These are phyloP conservation scores for Steccherinum ochraceum DNA, from an alignment of 768 basidiomycete species.

Conservation along the genomic window DNA sequence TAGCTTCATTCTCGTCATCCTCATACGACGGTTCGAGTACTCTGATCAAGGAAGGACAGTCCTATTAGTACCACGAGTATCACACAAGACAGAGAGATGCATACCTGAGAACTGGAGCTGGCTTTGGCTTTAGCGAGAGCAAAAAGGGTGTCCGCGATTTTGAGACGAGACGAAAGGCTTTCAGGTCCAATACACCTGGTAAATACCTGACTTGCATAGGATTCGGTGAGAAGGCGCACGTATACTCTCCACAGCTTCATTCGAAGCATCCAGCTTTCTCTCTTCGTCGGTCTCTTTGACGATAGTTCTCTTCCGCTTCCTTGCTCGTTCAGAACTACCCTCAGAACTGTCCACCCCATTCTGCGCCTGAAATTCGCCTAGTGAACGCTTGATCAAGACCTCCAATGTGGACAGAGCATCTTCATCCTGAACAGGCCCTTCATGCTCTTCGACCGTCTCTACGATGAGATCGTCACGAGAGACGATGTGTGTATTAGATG, in stretches of 20 bases:
- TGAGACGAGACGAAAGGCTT: constrained; percentile 22
- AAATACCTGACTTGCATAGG: too few relatives aligned
- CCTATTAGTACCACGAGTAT: too few relatives aligned
- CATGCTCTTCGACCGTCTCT: not conserved
- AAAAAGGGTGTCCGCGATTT: constrained; percentile 11
- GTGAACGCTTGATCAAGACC: constrained; percentile 9
- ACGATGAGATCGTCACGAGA: constrained; percentile 9
- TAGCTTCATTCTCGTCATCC: constrained; percentile 23
- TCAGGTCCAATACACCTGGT: constrained; percentile 2
- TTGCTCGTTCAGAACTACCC: not conserved
- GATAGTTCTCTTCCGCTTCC: constrained; percentile 6
- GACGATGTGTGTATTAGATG: constrained; percentile 6
- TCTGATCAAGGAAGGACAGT: too few relatives aligned
- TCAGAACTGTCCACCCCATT: not conserved
- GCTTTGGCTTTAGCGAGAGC: constrained; percentile 14
- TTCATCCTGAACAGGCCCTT: not conserved
- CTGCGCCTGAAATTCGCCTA: constrained; percentile 7
- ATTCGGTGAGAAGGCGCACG: too few relatives aligned
- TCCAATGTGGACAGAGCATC: constrained; percentile 7
- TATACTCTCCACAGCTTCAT: too few relatives aligned
- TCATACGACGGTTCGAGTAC: constrained; percentile 22
- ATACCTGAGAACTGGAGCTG: constrained; percentile 15
- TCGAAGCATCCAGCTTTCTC: too few relatives aligned
- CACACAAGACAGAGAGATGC: too few relatives aligned
- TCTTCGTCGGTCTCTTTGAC: not conserved